Base-by-base conservation (phyloP, 345 rosid species). In the Dipteronia sinensis region DNA sequence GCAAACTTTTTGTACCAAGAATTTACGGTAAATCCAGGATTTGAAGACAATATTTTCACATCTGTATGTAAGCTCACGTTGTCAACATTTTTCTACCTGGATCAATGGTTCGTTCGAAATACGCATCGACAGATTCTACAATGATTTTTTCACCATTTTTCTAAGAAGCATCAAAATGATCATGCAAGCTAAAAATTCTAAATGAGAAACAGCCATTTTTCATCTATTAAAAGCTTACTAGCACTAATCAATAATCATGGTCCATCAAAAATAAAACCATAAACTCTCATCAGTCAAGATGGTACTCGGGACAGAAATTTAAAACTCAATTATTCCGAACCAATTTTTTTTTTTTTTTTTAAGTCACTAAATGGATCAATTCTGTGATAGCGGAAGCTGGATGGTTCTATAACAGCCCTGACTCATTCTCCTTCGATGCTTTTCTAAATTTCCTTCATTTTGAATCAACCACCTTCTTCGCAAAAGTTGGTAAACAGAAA, bases 401-500 rank as follows among this genome's bases (percentile, higher is more conserved):
- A 23, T 25, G 2, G 72, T 40, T 40, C 84, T 29, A 75, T 20
- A 56, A 63, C 67, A 44, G 17, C 73, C 49, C 27, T 11, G 34
- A 79, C 6, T 34, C 56, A 67, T 23, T 74, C 77, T 29, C 72
- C 62, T 42, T 46, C 42, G 15, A 22, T 38, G 55, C 29, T 67
- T 70, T 62, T 71, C 71, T 61, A 79, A 72, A 12, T 44, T 62
- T 78, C 47, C 76, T 56, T 58, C 86, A 61, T 84, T 84, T 86
- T 1, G 90, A 78, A 15, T 92, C 96, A 31, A 95, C 92, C 77
- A 95, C 92, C 77, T 85, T 92, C 96, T 91, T 95, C 0, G 98
- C 99, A 59, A 95, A 95, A 4, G 98, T 83, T 1, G 99, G 99
- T 59, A 95, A 83, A 81, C 99, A 95, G 87, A 95, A 95, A 10